These are phyloP conservation scores for Penicillium sp. DNA, from an alignment of 2,329 filamentous ascomycete genomes.

Conservation along the genomic window DNA sequence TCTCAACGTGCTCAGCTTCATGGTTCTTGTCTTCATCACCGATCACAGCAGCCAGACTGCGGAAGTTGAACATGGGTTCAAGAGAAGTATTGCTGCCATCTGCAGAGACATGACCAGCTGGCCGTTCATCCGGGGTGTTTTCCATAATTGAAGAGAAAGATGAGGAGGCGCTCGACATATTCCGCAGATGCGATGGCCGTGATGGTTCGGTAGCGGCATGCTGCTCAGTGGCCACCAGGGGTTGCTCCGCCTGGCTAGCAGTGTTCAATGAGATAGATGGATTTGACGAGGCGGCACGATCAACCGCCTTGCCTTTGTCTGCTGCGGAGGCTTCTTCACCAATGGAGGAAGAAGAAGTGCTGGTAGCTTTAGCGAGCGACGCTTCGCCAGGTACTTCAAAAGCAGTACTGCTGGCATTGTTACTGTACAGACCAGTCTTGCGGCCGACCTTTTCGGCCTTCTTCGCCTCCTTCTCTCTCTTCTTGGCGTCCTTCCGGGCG, in stretches of 20 bases:
- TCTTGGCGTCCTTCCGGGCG: slow-evolving; percentile 78
- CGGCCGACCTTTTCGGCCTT: slow-evolving; percentile 69
- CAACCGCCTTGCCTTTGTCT: slow-evolving; percentile 70
- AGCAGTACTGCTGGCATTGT: slow-evolving; percentile 64
- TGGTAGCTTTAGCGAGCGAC: slow-evolving; percentile 33
- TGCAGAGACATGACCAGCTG: slow-evolving; percentile 52
- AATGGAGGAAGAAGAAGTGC: slow-evolving; percentile 38
- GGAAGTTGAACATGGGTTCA: slow-evolving; percentile 90
- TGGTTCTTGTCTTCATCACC: slow-evolving; percentile 60
- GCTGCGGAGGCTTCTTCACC: slow-evolving; percentile 36
- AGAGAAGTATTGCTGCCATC: slow-evolving; percentile 52
- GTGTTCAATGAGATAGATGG: slow-evolving; percentile 20
- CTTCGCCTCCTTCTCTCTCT: slow-evolving; percentile 78
- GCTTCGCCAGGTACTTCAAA: slow-evolving; percentile 47
- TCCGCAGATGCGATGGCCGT: slow-evolving; percentile 70
- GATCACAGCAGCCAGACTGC: slow-evolving; percentile 81
- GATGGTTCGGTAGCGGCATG: slow-evolving; percentile 52
- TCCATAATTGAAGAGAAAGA: slow-evolving; percentile 75
- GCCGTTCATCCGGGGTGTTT: slow-evolving; percentile 47
- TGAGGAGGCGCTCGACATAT: slow-evolving; percentile 85
- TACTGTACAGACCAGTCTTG: slow-evolving; percentile 57
- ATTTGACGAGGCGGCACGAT: slow-evolving; percentile 46
- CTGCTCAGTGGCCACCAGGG: slow-evolving; percentile 34
- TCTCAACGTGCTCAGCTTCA: slow-evolving; percentile 40
- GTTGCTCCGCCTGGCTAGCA: slow-evolving; percentile 18